phyloP scores from a whole-genome alignment of 1,284 basidiomycete species.

The Takashimella tepidaria region DNA sequence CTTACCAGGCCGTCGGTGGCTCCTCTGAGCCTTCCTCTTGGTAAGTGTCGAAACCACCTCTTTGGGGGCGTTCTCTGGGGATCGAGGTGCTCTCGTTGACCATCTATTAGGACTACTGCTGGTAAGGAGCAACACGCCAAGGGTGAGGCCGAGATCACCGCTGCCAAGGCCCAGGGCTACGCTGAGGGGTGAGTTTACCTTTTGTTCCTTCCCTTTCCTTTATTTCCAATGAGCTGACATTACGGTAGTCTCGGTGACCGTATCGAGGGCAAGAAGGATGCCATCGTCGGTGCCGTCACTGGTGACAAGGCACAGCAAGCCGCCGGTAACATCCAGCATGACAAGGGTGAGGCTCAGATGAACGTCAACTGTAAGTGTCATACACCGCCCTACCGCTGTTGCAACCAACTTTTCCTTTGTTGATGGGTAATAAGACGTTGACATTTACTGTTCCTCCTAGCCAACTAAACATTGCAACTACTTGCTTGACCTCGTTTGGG shows the following conservation, averaged over 20 bases:
- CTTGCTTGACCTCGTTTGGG: too few relatives aligned
- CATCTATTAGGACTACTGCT: slow-evolving; percentile 47
- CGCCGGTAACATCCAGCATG: slow-evolving; percentile 54
- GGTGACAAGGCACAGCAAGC: slow-evolving; percentile 62
- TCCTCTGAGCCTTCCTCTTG: slow-evolving; percentile 28
- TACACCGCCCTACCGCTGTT: too few relatives aligned
- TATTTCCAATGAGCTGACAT: background rate
- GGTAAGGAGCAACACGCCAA: slow-evolving; percentile 59
- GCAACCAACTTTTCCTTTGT: too few relatives aligned
- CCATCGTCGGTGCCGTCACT: slow-evolving; percentile 58
- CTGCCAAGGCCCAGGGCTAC: slow-evolving; percentile 45
- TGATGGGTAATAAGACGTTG: too few relatives aligned
- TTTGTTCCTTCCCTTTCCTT: background rate
- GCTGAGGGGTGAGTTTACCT: slow-evolving; percentile 52
- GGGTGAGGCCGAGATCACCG: slow-evolving; percentile 55
- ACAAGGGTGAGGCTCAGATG: slow-evolving; percentile 57
- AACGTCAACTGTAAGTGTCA: too few relatives aligned
- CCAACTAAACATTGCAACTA: too few relatives aligned
- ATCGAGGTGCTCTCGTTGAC: too few relatives aligned
- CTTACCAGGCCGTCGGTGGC: slow-evolving; percentile 44
- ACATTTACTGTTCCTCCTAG: too few relatives aligned
- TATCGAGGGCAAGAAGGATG: slow-evolving; percentile 61
- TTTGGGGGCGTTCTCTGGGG: too few relatives aligned
- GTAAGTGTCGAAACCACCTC: too few relatives aligned
- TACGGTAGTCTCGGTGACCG: slow-evolving; percentile 52